These are phyloP conservation scores for Hemisphaericaspora lyxosophila DNA, from an alignment of 1,139 yeast genomes.

Conservation along the genomic window DNA sequence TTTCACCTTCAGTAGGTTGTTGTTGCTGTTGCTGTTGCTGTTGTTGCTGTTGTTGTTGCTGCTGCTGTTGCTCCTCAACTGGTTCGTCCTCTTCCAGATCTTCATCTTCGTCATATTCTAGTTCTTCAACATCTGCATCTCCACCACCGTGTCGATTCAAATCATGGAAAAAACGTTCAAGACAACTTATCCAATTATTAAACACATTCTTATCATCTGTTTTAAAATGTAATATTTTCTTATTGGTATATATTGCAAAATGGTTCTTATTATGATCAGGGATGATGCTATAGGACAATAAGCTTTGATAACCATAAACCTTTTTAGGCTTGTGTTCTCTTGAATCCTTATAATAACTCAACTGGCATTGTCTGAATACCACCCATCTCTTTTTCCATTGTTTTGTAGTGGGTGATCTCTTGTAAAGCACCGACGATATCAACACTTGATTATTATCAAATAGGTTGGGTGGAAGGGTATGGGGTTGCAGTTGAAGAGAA, in stretches of 20 bases:
- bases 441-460: constrained; percentile 15
- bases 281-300: constrained; percentile 24
- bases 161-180: constrained; percentile 23
- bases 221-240: constrained; percentile 43
- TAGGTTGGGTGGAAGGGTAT: constrained; percentile 1
- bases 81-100: constrained; percentile 4
- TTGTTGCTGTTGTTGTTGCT: background rate
- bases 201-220: constrained; percentile 35
- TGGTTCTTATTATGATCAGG: constrained; percentile 36
- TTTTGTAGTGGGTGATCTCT: constrained; percentile 25
- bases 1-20: background rate
- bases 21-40: background rate
- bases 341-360: constrained; percentile 58
- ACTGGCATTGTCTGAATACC: constrained; percentile 54
- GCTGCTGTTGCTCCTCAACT: constrained; percentile 3
- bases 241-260: constrained; percentile 42
- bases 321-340: constrained; percentile 55
- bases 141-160: background rate
- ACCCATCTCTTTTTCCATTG: constrained; percentile 59
- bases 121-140: background rate
- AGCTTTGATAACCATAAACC: constrained; percentile 32
- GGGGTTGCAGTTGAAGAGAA: background rate
- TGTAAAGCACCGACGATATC: constrained; percentile 19
- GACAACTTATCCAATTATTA: constrained; percentile 41
- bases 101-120: background rate